A percentile compares a stretch with the other conserved stretches of the same genome.
phyloP scores from a whole-genome alignment of 225 moss, liverwort and hornwort genomes.

The Pleurozium schreberi region DNA sequence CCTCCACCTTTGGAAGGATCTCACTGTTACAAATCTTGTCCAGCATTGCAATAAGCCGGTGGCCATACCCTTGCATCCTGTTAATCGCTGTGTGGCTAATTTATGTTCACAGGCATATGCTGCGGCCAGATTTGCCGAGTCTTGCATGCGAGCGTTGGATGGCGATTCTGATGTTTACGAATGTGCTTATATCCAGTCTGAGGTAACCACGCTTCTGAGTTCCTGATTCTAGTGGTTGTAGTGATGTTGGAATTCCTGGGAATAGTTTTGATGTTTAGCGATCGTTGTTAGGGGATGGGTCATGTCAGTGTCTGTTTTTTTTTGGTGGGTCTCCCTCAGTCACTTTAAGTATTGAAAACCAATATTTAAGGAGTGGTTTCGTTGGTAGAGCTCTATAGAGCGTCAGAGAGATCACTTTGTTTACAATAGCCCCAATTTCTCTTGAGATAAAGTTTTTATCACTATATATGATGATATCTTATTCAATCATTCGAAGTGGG shows the following conservation, averaged over 20 bases:
- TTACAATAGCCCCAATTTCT: not conserved
- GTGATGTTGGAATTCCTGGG: not conserved
- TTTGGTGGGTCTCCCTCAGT: not conserved
- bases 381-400: not conserved
- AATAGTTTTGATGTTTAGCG: not conserved
- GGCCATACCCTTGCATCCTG: not conserved
- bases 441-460: not conserved
- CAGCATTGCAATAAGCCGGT: not conserved
- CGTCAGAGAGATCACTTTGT: not conserved
- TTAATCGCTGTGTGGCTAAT: not conserved
- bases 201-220: conserved; percentile 26
- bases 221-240: not conserved
- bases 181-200: conserved; percentile 83
- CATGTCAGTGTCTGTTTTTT: not conserved
- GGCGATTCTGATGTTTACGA: conserved; percentile 82
- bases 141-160: conserved; percentile 69
- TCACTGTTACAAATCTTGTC: not conserved
- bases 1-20: not conserved
- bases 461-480: not conserved
- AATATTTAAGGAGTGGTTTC: not conserved
- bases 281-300: not conserved
- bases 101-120: conserved; percentile 68
- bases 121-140: conserved; percentile 96
- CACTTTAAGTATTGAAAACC: not conserved
- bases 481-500: not conserved